Base-by-base conservation (phyloP, 495 filamentous ascomycete genomes). In the Aspergillus olivimuriae region DNA sequence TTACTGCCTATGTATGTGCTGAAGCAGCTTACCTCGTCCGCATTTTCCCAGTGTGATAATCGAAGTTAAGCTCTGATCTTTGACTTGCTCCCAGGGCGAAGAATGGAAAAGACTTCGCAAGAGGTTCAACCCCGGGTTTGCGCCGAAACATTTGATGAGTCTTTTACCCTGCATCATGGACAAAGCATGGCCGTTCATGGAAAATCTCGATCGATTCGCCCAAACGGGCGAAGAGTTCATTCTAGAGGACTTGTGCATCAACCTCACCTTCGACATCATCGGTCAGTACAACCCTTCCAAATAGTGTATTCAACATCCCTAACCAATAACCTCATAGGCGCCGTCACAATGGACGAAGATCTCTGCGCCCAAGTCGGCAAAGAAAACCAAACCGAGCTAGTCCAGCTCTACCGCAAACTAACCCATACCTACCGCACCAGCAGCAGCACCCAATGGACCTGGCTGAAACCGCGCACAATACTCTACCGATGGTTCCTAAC, bases 21-120 rank as follows among this genome's bases (percentile, higher is more conserved):
- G n/a, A n/a, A n/a, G n/a, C n/a, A n/a, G n/a, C n/a, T n/a, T n/a
- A n/a, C n/a, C n/a, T n/a, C n/a, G n/a, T n/a, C n/a, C n/a, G n/a
- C n/a, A n/a, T n/a, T n/a, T n/a, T n/a, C n/a, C n/a, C n/a, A n/a
- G n/a, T n/a, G n/a, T n/a, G n/a, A n/a, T n/a, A n/a, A n/a, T n/a
- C n/a, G n/a, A n/a, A n/a, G n/a, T n/a, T n/a, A 24, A 24, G 36
- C 3, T 34, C 6, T 34, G 24, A 6, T 34, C 28, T 26, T 7
- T 16, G 10, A 22, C 8, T 32, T 39, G 14, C 10, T 39, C 21
- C 7, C 23, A 51, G 42, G 37, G 46, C 3, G 55, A 57, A 19
- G n/a, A 65, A 37, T 72, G 69, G 69, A 68, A 56, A 50, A 38
- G 35, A 2, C 46, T 60, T n/a, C 63, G 66, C 33, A 57, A 62